Evolutionary conservation across 2,329 filamentous ascomycete species (phyloP), one percentile per base, ranked within the genome.

Genomic region (Aspergillus texensis): DNA sequence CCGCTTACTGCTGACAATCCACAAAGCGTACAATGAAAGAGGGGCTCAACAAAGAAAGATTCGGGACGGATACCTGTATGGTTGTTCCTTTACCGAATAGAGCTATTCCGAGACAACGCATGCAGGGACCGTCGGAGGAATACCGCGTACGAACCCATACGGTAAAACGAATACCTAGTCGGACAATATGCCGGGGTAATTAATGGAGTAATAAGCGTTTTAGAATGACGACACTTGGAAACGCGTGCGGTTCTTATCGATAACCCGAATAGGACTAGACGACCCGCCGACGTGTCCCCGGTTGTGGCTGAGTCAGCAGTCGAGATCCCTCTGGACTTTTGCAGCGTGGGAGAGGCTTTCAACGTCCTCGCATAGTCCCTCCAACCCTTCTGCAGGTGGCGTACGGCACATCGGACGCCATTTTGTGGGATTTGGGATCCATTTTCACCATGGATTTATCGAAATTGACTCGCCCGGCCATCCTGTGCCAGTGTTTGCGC

Each of bases 401-500:
- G 56, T 55, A 55, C 61, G 57, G 46, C 58, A 41, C n/a, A 39
- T 53, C 54, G 58, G 43, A 55, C 54, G 61, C 43, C 57, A 32
- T 32, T 19, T 55, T 30, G 34, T 58, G 56, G 60, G 60, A 53
- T 63, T 41, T 46, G 61, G 16, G 52, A 46, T 60, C 28, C 52
- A 24, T 57, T 30, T 14, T 50, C 21, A 58, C n/a, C 21, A 79
- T 79, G 76, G 75, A 76, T 68, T 66, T 79, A n/a, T 70, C 73
- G 34, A 70, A 66, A 62, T 70, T 79, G 6, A 73, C 73, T 36
- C 71, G 76, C 30, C 76, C 77, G 10, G 75, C 76, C n/a, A 74
- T 79, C n/a, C 65, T 78, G 21, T 72, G 74, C 58, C 76, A 78
- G 65, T 79, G 77, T 60, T 69, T 70, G 28, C 72, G 75, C 56